These are phyloP conservation scores for Allomyces javanicus DNA, from an alignment of 192 early-diverging fungal genomes.

Conservation along the genomic window DNA sequence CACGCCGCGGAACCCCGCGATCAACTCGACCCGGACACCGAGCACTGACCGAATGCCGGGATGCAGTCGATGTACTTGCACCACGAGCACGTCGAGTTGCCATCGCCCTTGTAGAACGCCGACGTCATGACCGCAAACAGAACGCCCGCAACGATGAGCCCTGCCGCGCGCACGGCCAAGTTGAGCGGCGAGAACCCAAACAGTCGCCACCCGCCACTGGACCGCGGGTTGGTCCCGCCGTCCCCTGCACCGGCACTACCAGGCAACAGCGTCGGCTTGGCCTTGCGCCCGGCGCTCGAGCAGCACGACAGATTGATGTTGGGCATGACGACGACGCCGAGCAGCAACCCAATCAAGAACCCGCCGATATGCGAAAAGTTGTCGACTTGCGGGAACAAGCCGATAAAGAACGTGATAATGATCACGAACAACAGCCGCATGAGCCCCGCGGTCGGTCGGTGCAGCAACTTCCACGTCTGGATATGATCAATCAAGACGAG, in stretches of 20 bases:
- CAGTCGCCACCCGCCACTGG: background rate
- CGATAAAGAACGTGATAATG: background rate
- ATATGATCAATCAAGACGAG: background rate
- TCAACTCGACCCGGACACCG: no score
- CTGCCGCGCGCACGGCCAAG: background rate
- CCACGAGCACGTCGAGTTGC: background rate
- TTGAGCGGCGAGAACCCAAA: background rate
- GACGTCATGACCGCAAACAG: background rate
- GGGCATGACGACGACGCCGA: constrained; percentile 53
- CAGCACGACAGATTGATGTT: constrained; percentile 28
- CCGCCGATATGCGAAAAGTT: constrained; percentile 59
- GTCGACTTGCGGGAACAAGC: background rate
- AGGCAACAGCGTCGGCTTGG: background rate
- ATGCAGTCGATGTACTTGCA: background rate
- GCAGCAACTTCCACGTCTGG: background rate
- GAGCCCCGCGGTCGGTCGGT: background rate
- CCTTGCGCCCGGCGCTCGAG: background rate
- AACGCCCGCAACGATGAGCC: background rate
- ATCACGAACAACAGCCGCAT: background rate
- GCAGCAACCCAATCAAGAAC: constrained; percentile 51
- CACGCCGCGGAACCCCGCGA: no score
- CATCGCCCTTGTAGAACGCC: background rate
- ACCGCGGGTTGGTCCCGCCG: background rate
- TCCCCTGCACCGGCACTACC: background rate
- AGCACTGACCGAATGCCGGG: background rate